Percentiles rank a stretch among this genome's conserved stretches.
Evolutionary conservation across 169 alveolate genomes (phyloP).

Genomic region (Perkinsus marinus): DNA sequence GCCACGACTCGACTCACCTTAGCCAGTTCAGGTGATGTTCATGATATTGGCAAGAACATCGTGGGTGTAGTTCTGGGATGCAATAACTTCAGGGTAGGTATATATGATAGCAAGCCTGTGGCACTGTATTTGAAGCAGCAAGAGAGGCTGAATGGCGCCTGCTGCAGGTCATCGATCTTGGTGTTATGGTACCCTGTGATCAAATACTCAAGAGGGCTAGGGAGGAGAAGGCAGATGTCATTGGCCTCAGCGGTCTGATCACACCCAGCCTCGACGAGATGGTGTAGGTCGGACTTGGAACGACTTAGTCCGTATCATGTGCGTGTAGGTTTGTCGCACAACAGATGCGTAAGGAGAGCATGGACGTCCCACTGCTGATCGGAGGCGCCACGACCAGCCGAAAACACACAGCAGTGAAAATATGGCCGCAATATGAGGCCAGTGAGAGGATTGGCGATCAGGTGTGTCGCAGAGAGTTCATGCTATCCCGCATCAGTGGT

Average conservation of each 20-base stretch:
- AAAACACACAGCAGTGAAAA: conserved; percentile 51
- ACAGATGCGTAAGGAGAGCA: conserved; percentile 23
- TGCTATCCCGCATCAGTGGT: not conserved
- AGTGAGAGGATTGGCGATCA: not conserved
- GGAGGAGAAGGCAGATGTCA: conserved; percentile 31
- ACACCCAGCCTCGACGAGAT: conserved; percentile 57
- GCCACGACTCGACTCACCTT: no score
- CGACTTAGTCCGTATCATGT: not conserved
- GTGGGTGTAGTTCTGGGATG: conserved; percentile 60
- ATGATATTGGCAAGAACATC: conserved; percentile 61
- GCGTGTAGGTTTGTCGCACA: conserved; percentile 19
- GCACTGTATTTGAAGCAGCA: not conserved
- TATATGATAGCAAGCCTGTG: no score
- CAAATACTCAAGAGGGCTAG: conserved; percentile 31
- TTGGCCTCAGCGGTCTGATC: conserved; percentile 51
- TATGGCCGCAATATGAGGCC: conserved; percentile 15
- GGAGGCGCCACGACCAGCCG: conserved; percentile 61
- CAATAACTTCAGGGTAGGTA: conserved; percentile 52
- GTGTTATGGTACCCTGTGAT: conserved; percentile 35
- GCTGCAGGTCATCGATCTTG: not conserved
- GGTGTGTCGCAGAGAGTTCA: not conserved
- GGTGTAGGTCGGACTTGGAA: conserved; percentile 20
- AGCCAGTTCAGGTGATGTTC: conserved; percentile 34
- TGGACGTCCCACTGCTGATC: conserved; percentile 38
- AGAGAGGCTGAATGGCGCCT: no score